Percentiles rank a stretch among this genome's conserved stretches.
Evolutionary conservation across 164 flowering plant genomes (phyloP).

Genomic region (Saururus chinensis): DNA sequence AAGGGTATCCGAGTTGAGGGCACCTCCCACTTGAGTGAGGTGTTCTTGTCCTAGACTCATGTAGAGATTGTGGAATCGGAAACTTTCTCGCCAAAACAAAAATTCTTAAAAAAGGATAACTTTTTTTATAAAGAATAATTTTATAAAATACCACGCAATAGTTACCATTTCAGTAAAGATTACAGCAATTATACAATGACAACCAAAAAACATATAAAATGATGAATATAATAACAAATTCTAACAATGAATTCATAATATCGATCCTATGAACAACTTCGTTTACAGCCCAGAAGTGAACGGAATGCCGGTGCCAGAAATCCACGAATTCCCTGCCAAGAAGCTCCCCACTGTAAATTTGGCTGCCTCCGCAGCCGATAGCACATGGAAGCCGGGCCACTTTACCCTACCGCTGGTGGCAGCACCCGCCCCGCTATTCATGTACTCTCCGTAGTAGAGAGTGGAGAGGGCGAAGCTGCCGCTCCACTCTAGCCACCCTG

Average conservation of each 20-base stretch:
- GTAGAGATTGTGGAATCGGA: slow-evolving; percentile 29
- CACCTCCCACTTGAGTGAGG: slow-evolving; percentile 19
- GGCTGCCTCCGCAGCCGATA: slow-evolving; percentile 27
- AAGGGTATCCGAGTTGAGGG: slow-evolving; percentile 7
- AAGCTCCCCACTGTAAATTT: slow-evolving; percentile 42
- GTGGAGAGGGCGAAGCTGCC: slow-evolving; percentile 34
- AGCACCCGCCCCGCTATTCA: slow-evolving; percentile 43
- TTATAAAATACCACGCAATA: too few species aligned
- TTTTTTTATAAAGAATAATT: too few species aligned
- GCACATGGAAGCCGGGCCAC: slow-evolving; percentile 42
- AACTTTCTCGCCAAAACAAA: slow-evolving; percentile 16
- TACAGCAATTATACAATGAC: too few species aligned
- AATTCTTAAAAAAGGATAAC: too few species aligned
- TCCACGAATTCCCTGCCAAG: slow-evolving; percentile 44
- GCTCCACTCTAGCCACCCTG: slow-evolving; percentile 51
- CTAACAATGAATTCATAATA: too few species aligned
- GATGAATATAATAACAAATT: too few species aligned
- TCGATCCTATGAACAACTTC: background rate
- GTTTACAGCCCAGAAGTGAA: slow-evolving; percentile 29
- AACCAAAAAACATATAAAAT: too few species aligned
- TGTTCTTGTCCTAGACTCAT: slow-evolving; percentile 14
- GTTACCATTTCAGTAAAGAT: too few species aligned
- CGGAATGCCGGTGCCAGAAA: slow-evolving; percentile 40
- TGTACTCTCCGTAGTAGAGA: slow-evolving; percentile 47
- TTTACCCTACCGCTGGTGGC: slow-evolving; percentile 29